Conservation (phyloP, 108 stramenopile species). For the Cyclotella cryptica region DNA sequence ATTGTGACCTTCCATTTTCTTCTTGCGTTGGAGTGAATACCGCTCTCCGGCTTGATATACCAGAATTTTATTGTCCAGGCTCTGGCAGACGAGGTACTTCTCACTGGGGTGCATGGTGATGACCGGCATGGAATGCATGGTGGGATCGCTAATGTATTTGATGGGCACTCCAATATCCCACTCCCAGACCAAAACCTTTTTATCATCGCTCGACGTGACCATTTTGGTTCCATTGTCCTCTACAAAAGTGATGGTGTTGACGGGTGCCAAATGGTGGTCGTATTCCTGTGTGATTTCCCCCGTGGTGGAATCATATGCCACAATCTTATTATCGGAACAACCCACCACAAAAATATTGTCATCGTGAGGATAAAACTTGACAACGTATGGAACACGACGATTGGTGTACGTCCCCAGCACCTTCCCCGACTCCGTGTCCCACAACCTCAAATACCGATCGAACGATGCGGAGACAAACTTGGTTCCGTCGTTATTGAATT, state of each 20-base stretch:
- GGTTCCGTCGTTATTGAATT: constrained; percentile 91
- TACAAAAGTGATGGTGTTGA: constrained; percentile 96
- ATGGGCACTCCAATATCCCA: constrained; percentile 99
- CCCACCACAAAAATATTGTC: constrained; percentile 96
- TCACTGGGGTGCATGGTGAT: constrained; percentile 89
- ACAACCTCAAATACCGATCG: constrained; percentile 93
- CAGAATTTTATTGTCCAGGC: constrained; percentile 95
- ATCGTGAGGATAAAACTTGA: constrained; percentile 95
- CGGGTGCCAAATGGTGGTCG: constrained; percentile 97
- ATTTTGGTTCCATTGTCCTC: constrained; percentile 93
- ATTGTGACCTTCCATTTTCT: constrained; percentile 95
- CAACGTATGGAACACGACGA: constrained; percentile 93
- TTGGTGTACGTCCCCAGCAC: constrained; percentile 91
- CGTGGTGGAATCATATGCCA: constrained; percentile 90
- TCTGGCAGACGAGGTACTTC: constrained; percentile 88
- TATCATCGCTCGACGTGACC: constrained; percentile 97
- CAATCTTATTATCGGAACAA: constrained; percentile 94
- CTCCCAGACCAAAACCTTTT: constrained; percentile 99
- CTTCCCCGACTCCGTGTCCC: constrained; percentile 97
- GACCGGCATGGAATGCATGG: constrained; percentile 98
- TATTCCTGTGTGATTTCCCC: constrained; percentile 98
- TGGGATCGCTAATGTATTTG: constrained; percentile 98
- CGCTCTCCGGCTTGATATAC: constrained; percentile 89
- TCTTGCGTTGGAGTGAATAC: constrained; percentile 90
- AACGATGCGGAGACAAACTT: constrained; percentile 92